These are phyloP conservation scores for Aegle marmelos DNA, from an alignment of 345 rosid species.

Conservation along the genomic window DNA sequence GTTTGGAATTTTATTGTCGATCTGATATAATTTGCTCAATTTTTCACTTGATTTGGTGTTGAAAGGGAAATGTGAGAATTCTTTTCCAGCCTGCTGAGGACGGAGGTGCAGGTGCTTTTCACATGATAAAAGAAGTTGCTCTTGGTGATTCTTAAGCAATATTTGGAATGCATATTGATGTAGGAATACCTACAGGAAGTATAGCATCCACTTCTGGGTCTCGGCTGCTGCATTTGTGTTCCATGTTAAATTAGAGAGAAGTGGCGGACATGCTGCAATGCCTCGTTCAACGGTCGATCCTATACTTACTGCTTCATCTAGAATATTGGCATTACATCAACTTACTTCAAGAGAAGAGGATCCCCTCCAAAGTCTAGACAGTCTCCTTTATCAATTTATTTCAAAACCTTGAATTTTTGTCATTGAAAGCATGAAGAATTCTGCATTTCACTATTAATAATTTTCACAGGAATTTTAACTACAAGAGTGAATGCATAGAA, in stretches of 20 bases:
- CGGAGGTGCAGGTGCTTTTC: conserved; percentile 86
- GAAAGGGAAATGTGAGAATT: conserved; percentile 83
- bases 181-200: conserved; percentile 45
- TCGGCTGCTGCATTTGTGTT: conserved; percentile 54
- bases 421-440: neutral
- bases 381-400: neutral
- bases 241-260: conserved; percentile 54
- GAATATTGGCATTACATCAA: conserved; percentile 75
- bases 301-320: conserved; percentile 61
- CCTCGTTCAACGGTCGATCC: conserved; percentile 61
- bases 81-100: conserved; percentile 96
- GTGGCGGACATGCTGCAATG: conserved; percentile 56
- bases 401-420: neutral
- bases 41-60: conserved; percentile 14
- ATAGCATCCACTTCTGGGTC: conserved; percentile 61
- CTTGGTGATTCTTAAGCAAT: conserved; percentile 87
- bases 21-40: conserved; percentile 2
- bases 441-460: neutral
- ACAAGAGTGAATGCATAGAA: neutral
- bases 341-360: conserved; percentile 75
- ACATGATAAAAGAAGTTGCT: conserved; percentile 81
- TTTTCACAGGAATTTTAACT: neutral
- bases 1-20: neutral
- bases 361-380: conserved; percentile 60
- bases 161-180: conserved; percentile 69